Conservation (phyloP, 306 rosid genomes). For the Hippophae tibetana region DNA sequence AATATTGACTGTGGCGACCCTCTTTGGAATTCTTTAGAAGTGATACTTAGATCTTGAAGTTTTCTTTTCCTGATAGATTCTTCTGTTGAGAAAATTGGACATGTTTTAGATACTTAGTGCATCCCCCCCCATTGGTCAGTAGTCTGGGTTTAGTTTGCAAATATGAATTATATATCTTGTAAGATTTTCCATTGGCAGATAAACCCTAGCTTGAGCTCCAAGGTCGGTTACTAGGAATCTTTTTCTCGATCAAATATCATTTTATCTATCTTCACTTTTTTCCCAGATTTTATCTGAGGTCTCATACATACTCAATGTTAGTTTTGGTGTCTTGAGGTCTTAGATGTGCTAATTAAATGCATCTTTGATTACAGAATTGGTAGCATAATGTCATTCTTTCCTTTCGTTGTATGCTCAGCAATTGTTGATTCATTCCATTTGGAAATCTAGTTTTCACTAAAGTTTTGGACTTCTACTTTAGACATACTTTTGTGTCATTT, state of each 20-base stretch:
- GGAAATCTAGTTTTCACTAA: too few relatives aligned
- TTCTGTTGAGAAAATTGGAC: neutral
- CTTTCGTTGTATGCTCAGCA: too few relatives aligned
- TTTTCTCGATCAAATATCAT: neutral
- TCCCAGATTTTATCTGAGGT: too few relatives aligned
- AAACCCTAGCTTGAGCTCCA: too few relatives aligned
- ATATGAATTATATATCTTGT: neutral
- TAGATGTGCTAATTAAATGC: too few relatives aligned
- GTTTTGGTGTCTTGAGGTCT: too few relatives aligned
- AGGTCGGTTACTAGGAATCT: neutral
- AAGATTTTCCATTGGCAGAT: neutral
- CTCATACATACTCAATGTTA: too few relatives aligned
- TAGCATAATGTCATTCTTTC: too few relatives aligned
- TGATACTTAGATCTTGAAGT: slow-evolving; percentile 6
- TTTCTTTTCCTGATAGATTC: neutral
- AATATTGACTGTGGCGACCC: neutral
- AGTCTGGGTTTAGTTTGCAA: neutral
- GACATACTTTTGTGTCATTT: neutral
- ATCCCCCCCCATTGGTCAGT: neutral
- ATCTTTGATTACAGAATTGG: too few relatives aligned
- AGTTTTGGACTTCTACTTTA: too few relatives aligned
- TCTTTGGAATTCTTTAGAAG: neutral
- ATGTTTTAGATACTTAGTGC: neutral
- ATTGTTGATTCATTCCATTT: too few relatives aligned
- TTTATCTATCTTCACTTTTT: too few relatives aligned